phyloP scores from a whole-genome alignment of 345 rosid genomes.

The Eucalyptus melliodora region DNA sequence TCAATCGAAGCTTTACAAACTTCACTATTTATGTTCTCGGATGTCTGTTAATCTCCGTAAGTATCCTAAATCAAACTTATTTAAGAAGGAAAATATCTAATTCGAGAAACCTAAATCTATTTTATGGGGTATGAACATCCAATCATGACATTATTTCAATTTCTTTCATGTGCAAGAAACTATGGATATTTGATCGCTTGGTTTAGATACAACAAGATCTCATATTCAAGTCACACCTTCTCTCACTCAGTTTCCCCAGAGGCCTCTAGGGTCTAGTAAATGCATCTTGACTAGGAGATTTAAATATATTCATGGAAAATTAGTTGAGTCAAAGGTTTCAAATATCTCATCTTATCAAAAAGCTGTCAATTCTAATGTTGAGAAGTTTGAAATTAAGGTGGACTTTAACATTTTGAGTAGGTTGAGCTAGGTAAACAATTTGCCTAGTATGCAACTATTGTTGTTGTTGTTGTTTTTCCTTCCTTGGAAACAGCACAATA shows the following conservation, averaged over 20 bases:
- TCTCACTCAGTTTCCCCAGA: neutral
- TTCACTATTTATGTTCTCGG: neutral
- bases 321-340: neutral
- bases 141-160: neutral
- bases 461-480: neutral
- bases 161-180: neutral
- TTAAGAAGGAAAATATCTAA: neutral
- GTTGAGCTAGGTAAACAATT: neutral
- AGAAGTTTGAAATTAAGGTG: neutral
- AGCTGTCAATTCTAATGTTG: neutral
- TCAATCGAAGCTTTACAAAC: neutral
- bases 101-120: neutral
- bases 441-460: neutral
- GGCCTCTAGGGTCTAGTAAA: neutral
- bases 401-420: neutral
- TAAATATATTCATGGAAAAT: neutral
- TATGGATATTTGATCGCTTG: neutral
- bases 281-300: neutral
- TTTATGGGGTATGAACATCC: neutral
- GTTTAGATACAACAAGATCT: neutral
- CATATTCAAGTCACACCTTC: neutral
- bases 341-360: neutral
- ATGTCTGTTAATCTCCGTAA: neutral
- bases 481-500: neutral
- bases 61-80: neutral